Percentiles rank a stretch among this genome's conserved stretches.
These are phyloP conservation scores for Plenodomus biglobosus DNA, from an alignment of 2,329 filamentous ascomycete genomes.

Conservation along the genomic window DNA sequence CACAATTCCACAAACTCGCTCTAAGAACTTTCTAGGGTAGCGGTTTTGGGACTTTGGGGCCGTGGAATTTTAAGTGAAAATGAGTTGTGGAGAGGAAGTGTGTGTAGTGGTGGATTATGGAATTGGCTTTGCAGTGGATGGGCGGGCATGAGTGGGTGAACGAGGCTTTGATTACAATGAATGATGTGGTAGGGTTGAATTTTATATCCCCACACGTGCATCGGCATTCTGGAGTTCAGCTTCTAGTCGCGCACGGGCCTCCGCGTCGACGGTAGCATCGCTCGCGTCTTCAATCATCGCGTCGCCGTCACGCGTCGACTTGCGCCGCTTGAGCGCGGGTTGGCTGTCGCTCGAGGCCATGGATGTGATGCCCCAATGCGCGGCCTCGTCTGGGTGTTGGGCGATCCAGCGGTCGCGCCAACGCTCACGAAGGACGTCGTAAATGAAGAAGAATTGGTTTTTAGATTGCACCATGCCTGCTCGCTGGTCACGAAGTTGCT, in stretches of 20 bases:
- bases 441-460: conserved; percentile 81
- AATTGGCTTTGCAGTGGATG: not conserved
- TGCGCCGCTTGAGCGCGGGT: conserved; percentile 33
- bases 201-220: not conserved
- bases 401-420: conserved; percentile 61
- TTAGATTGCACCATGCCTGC: conserved; percentile 95
- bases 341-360: conserved; percentile 13
- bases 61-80: not conserved
- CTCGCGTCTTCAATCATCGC: conserved; percentile 2
- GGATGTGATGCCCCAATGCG: conserved; percentile 21
- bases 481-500: conserved; percentile 79
- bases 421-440: conserved; percentile 76
- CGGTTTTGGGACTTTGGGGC: not conserved
- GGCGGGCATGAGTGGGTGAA: not conserved
- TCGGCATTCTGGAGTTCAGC: conserved; percentile 37
- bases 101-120: not conserved
- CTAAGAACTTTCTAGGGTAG: not conserved
- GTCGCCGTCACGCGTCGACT: conserved; percentile 21
- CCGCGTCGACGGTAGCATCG: conserved; percentile 10
- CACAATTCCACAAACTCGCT: no score
- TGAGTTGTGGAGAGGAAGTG: not conserved
- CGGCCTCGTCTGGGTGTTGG: conserved; percentile 33
- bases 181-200: not conserved
- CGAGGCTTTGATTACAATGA: not conserved
- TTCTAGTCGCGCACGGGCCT: conserved; percentile 34